Evolutionary conservation across 805 yeast genomes (phyloP).

Genomic region (Yarrowia porcina): DNA sequence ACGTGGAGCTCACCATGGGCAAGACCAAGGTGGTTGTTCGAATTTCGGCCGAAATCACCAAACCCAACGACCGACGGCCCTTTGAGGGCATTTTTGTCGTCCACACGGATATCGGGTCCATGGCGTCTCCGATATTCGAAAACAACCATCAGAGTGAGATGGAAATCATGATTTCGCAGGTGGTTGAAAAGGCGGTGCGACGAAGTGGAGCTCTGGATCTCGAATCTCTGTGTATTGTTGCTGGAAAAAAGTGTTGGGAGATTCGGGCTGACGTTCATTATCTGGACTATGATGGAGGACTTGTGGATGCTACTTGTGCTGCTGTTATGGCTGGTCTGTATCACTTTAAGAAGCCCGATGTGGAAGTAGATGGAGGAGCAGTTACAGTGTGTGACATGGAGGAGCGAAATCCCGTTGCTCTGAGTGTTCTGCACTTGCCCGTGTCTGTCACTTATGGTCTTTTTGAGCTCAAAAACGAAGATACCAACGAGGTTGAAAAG

Average conservation of each 20-base stretch:
- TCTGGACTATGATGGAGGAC: conserved; percentile 86
- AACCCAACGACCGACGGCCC: conserved; percentile 87
- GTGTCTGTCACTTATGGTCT: conserved; percentile 87
- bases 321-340: conserved; percentile 84
- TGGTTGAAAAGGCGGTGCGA: conserved; percentile 87
- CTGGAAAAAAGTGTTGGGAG: conserved; percentile 89
- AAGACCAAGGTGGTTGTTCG: conserved; percentile 67
- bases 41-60: conserved; percentile 69
- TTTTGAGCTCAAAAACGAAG: conserved; percentile 51
- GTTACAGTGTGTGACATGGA: conserved; percentile 55
- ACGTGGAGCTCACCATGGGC: conserved; percentile 75
- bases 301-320: conserved; percentile 84
- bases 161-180: conserved; percentile 73
- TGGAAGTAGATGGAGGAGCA: conserved; percentile 51
- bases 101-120: conserved; percentile 80
- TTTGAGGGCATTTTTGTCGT: conserved; percentile 88
- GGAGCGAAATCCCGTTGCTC: conserved; percentile 83
- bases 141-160: conserved; percentile 69
- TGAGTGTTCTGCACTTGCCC: conserved; percentile 84
- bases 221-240: conserved; percentile 84
- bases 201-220: conserved; percentile 88
- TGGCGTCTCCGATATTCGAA: conserved; percentile 86
- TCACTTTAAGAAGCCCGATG: conserved; percentile 82
- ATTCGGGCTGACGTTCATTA: conserved; percentile 87
- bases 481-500: conserved; percentile 46